A percentile compares a stretch with the other conserved stretches of the same genome.
Evolutionary conservation across 2,329 filamentous ascomycete genomes (phyloP).

Genomic region (Tolypocladium guangdongense): DNA sequence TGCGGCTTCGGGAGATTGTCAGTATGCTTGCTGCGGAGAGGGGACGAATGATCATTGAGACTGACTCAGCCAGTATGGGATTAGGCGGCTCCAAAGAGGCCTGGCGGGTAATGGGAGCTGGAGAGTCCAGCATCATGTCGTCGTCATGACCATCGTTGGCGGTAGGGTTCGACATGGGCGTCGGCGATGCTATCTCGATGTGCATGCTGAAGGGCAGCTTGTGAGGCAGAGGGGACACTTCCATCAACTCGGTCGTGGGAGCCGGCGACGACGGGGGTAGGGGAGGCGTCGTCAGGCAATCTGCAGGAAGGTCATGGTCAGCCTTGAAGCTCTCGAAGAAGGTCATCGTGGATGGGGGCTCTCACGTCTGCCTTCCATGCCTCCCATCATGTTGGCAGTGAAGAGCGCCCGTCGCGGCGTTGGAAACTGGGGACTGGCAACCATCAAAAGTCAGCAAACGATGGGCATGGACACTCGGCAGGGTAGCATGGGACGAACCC

Average conservation of each 20-base stretch:
- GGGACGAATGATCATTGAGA: constrained; percentile 12
- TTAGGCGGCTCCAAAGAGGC: constrained; percentile 37
- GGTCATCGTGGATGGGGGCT: not conserved
- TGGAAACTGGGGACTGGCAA: constrained; percentile 27
- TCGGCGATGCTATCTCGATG: constrained; percentile 62
- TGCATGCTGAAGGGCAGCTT: constrained; percentile 60
- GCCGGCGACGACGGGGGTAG: constrained; percentile 74
- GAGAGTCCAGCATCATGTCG: constrained; percentile 46
- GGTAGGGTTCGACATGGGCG: constrained; percentile 42
- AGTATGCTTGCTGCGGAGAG: constrained; percentile 8
- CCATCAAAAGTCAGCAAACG: constrained; percentile 1
- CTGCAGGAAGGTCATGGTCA: constrained; percentile 27
- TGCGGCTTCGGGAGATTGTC: constrained; percentile 37
- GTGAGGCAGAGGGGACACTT: constrained; percentile 86
- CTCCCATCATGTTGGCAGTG: constrained; percentile 26
- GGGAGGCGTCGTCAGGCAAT: constrained; percentile 73
- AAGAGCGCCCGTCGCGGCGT: constrained; percentile 30
- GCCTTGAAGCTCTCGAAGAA: constrained; percentile 5
- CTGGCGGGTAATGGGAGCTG: constrained; percentile 36
- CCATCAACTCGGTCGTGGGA: constrained; percentile 67
- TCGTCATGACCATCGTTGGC: constrained; percentile 20
- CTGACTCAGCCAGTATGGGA: constrained; percentile 42
- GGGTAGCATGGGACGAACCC: constrained; percentile 50
- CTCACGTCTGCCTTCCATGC: constrained; percentile 24
- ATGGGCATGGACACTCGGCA: not conserved